A percentile compares a stretch with the other conserved stretches of the same genome.
Conservation (phyloP, 2,329 filamentous ascomycete species). For the Trichoderma sp. region DNA sequence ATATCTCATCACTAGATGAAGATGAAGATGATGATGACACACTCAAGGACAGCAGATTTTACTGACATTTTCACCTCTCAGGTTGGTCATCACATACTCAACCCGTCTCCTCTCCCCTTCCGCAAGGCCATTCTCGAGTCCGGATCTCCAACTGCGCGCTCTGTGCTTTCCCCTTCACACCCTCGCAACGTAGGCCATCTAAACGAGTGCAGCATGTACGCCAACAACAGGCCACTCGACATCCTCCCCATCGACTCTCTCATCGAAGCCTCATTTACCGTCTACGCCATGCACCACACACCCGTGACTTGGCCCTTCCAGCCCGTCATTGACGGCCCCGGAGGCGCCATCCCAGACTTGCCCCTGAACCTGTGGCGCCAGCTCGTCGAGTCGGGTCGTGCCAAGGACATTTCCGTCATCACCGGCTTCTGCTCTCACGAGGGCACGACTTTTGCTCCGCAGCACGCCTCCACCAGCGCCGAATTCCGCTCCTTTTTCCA, state of each 20-base stretch:
- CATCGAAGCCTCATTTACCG: conserved; percentile 43
- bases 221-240: conserved; percentile 33
- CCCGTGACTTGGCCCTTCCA: conserved; percentile 64
- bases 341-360: conserved; percentile 53
- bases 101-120: conserved; percentile 46
- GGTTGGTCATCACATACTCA: conserved; percentile 67
- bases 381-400: conserved; percentile 48
- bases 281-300: conserved; percentile 45
- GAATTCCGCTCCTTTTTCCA: conserved; percentile 62
- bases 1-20: neutral
- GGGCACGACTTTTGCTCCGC: conserved; percentile 62
- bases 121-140: conserved; percentile 57
- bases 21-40: neutral
- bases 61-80: conserved; percentile 29
- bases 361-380: conserved; percentile 60
- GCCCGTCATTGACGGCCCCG: conserved; percentile 60
- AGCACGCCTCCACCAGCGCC: conserved; percentile 42
- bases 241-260: conserved; percentile 51
- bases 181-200: conserved; percentile 57
- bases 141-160: conserved; percentile 54
- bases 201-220: conserved; percentile 22
- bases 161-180: conserved; percentile 53
- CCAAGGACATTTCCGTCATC: conserved; percentile 44
- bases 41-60: neutral
- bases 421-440: conserved; percentile 72